Evolutionary conservation across 345 rosid species (phyloP).

Genomic region (Eucalyptus erythrocorys): DNA sequence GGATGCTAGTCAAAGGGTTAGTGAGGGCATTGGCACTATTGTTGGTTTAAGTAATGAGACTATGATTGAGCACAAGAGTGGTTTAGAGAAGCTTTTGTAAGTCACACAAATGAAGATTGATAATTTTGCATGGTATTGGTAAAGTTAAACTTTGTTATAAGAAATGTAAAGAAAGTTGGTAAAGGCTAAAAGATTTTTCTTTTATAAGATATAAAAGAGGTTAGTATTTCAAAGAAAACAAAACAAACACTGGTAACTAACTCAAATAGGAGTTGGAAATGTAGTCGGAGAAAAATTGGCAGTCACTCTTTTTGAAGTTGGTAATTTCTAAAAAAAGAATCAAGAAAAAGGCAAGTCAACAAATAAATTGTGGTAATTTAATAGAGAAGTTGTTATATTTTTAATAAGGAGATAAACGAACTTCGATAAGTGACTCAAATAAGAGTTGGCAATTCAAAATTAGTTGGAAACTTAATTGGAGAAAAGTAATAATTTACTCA

Average conservation of each 20-base stretch:
- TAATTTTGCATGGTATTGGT: not conserved
- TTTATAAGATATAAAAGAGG: not conserved
- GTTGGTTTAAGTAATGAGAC: too few species aligned
- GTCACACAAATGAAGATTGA: not conserved
- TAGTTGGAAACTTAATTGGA: not conserved
- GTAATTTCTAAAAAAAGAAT: not conserved
- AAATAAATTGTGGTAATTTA: not conserved
- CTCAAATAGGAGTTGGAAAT: not conserved
- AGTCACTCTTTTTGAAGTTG: too few species aligned
- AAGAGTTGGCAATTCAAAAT: not conserved
- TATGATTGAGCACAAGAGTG: too few species aligned
- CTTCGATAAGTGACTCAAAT: not conserved
- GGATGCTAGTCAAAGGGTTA: too few species aligned
- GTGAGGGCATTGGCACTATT: too few species aligned
- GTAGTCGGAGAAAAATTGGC: not conserved
- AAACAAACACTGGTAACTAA: not conserved
- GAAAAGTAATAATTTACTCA: not conserved
- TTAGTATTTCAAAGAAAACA: not conserved
- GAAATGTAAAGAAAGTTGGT: too few species aligned
- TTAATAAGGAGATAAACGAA: not conserved
- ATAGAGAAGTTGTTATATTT: not conserved
- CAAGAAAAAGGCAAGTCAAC: not conserved
- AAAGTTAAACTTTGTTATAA: too few species aligned
- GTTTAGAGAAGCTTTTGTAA: not conserved
- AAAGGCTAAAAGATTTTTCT: too few species aligned